A percentile compares a stretch with the other conserved stretches of the same genome.
Conservation (phyloP, 2,329 filamentous ascomycete genomes). For the Pseudogymnoascus sp. region DNA sequence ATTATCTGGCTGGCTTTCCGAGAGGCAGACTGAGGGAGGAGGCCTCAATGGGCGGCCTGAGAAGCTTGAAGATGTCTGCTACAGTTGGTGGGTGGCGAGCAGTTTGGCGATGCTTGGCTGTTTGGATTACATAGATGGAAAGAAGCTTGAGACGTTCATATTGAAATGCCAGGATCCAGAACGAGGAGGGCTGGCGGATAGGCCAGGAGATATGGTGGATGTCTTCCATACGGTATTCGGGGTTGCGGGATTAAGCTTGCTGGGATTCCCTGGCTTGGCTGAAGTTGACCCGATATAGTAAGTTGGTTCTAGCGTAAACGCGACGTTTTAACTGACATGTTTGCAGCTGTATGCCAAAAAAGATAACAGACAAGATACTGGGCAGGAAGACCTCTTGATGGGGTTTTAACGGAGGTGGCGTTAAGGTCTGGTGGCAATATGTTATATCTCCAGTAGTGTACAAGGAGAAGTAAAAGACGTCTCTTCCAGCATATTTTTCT, state of each 20-base stretch:
- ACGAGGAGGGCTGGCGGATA: slow-evolving; percentile 76
- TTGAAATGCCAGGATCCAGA: slow-evolving; percentile 80
- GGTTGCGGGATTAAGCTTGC: slow-evolving; percentile 75
- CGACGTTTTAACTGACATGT: slow-evolving; percentile 14
- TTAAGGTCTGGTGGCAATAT: neutral
- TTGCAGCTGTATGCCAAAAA: slow-evolving; percentile 61
- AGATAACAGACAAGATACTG: slow-evolving; percentile 53
- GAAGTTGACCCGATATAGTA: slow-evolving; percentile 84
- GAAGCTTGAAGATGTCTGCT: slow-evolving; percentile 94
- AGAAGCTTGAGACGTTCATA: slow-evolving; percentile 74
- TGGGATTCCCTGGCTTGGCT: slow-evolving; percentile 67
- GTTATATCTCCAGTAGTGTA: slow-evolving; percentile 6
- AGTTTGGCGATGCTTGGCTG: slow-evolving; percentile 83
- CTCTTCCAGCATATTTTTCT: neutral
- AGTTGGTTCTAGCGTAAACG: slow-evolving; percentile 24
- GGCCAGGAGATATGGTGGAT: slow-evolving; percentile 91
- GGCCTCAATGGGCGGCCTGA: slow-evolving; percentile 91
- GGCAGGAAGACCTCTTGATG: slow-evolving; percentile 27
- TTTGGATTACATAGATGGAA: slow-evolving; percentile 86
- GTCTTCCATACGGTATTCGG: slow-evolving; percentile 94
- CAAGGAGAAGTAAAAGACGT: neutral
- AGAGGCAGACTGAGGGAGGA: slow-evolving; percentile 78
- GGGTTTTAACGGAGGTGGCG: neutral
- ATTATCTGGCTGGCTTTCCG: slow-evolving; percentile 83
- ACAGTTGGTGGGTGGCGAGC: slow-evolving; percentile 97